Evolutionary conservation across 2,329 filamentous ascomycete species (phyloP).

Genomic region (Pezicula rhizophila): DNA sequence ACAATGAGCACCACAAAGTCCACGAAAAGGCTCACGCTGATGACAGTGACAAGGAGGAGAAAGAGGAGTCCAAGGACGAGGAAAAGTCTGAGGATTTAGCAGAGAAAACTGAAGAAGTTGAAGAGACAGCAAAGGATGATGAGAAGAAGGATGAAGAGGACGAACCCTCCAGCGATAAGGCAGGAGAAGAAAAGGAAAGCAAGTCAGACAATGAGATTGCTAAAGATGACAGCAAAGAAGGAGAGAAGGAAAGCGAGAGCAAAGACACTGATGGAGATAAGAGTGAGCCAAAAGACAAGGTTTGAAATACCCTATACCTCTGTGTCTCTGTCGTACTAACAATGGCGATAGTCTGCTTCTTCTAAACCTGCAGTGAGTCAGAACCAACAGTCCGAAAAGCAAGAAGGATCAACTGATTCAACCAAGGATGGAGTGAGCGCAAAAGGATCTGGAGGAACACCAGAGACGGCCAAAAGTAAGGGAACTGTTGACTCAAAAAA

Average conservation of each 20-base stretch:
- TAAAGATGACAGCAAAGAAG: constrained; percentile 13
- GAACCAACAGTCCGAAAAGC: constrained; percentile 43
- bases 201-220: constrained; percentile 22
- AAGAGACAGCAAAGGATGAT: constrained; percentile 8
- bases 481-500: constrained; percentile 35
- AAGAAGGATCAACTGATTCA: constrained; percentile 40
- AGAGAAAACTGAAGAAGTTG: constrained; percentile 18
- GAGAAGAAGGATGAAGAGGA: constrained; percentile 23
- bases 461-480: constrained; percentile 48
- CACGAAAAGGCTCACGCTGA: constrained; percentile 16
- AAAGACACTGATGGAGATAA: constrained; percentile 9
- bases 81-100: constrained; percentile 14
- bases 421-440: constrained; percentile 38
- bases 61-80: constrained; percentile 21
- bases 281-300: constrained; percentile 17
- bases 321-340: constrained; percentile 5
- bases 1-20: constrained; percentile 17
- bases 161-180: constrained; percentile 21
- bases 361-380: constrained; percentile 26
- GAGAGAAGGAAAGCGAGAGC: constrained; percentile 9
- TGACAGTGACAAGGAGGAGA: constrained; percentile 20
- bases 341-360: constrained; percentile 15
- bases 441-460: constrained; percentile 47
- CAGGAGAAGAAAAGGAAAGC: constrained; percentile 23
- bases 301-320: background rate